Percentiles rank a stretch among this genome's conserved stretches.
Conservation (phyloP, 129 eudicot species). For the Artemisia argyi region DNA sequence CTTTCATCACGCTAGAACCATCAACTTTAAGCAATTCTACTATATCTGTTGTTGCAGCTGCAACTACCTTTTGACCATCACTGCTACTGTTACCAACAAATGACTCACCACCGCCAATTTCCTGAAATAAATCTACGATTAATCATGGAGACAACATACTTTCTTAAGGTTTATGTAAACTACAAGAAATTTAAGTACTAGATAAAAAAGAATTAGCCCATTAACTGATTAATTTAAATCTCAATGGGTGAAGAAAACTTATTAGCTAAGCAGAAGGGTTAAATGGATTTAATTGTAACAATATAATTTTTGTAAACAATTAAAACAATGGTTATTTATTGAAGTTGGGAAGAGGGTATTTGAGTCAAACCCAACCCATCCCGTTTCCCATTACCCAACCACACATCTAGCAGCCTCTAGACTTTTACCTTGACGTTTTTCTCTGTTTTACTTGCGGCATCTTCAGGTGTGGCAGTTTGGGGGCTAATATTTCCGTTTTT, state of each 20-base stretch:
- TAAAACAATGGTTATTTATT: too few relatives aligned
- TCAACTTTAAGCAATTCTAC: constrained; percentile 18
- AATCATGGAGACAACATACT: not conserved
- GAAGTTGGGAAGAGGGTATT: too few relatives aligned
- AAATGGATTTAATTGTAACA: too few relatives aligned
- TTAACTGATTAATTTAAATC: too few relatives aligned
- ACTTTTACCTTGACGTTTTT: constrained; percentile 22
- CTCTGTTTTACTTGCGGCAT: constrained; percentile 15
- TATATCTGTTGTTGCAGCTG: constrained; percentile 8
- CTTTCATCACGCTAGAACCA: constrained; percentile 18
- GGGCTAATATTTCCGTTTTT: constrained; percentile 8
- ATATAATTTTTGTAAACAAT: too few relatives aligned
- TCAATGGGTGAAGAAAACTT: not conserved
- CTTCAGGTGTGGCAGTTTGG: not conserved
- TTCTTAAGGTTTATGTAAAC: not conserved
- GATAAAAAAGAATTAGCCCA: too few relatives aligned
- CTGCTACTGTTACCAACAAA: constrained; percentile 8
- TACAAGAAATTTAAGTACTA: too few relatives aligned
- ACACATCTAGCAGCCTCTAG: not conserved
- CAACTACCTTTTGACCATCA: constrained; percentile 17
- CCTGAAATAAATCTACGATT: constrained; percentile 24
- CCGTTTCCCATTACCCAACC: not conserved
- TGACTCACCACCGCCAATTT: constrained; percentile 14
- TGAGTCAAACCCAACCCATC: not conserved
- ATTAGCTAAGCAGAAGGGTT: too few relatives aligned